Conservation (phyloP, 192 early-diverging fungal genomes). For the Phycomyces nitens region DNA sequence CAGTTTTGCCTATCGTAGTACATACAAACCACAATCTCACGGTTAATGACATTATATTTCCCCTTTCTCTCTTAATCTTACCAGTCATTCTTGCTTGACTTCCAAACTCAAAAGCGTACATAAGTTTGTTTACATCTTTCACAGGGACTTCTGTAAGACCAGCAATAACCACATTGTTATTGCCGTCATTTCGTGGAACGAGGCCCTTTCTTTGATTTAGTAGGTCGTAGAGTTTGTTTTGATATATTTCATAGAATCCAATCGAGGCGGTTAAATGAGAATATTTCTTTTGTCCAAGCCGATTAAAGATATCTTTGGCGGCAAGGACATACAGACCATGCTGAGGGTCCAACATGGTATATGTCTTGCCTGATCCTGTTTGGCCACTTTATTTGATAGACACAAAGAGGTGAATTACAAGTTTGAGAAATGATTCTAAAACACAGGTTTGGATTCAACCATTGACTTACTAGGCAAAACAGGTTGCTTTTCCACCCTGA, state of each 20-base stretch:
- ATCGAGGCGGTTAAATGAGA: slow-evolving; percentile 75
- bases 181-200: slow-evolving; percentile 93
- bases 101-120: slow-evolving; percentile 92
- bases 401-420: too few species aligned
- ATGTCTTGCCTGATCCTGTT: slow-evolving; percentile 86
- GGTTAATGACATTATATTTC: background rate
- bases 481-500: slow-evolving; percentile 94
- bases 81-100: slow-evolving; percentile 85
- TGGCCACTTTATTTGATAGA: slow-evolving; percentile 60
- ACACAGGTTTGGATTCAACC: background rate
- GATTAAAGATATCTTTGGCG: slow-evolving; percentile 82
- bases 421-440: too few species aligned
- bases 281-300: slow-evolving; percentile 64
- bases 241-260: slow-evolving; percentile 97
- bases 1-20: slow-evolving; percentile 66
- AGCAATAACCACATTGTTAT: slow-evolving; percentile 86
- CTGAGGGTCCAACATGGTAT: slow-evolving; percentile 89
- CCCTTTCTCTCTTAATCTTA: slow-evolving; percentile 23
- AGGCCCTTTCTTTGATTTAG: slow-evolving; percentile 85
- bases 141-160: slow-evolving; percentile 85
- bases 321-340: slow-evolving; percentile 93
- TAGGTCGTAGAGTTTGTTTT: slow-evolving; percentile 91
- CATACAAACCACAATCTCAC: background rate
- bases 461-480: slow-evolving; percentile 90
- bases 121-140: slow-evolving; percentile 70